These are phyloP conservation scores for Fusarium chlamydosporum DNA, from an alignment of 2,329 filamentous ascomycete species.

Conservation along the genomic window DNA sequence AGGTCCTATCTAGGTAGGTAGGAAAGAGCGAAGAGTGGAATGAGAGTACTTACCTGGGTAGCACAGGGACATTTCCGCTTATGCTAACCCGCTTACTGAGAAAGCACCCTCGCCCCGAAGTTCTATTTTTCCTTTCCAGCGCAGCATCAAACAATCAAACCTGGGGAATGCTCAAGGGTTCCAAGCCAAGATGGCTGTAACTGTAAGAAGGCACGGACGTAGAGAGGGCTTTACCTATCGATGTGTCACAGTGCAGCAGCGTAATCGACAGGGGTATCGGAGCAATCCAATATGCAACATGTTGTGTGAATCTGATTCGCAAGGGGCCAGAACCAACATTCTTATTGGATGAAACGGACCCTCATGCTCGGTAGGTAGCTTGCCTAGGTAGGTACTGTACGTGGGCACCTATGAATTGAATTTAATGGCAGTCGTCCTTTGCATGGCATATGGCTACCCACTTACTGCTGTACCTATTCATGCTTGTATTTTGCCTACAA, in stretches of 20 bases:
- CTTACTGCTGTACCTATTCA: too few relatives aligned
- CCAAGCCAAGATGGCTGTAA: conserved; percentile 23
- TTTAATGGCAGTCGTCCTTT: background rate
- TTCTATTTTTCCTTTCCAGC: conserved; percentile 3
- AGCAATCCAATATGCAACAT: conserved; percentile 30
- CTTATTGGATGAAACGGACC: conserved; percentile 15
- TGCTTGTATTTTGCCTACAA: too few relatives aligned
- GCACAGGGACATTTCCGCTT: conserved; percentile 7
- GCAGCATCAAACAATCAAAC: conserved; percentile 36
- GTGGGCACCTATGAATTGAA: too few relatives aligned
- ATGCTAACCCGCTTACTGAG: conserved; percentile 21
- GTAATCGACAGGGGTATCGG: conserved; percentile 44
- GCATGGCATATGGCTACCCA: background rate
- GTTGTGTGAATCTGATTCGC: conserved; percentile 9
- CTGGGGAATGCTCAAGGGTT: conserved; percentile 49
- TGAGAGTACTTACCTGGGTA: background rate
- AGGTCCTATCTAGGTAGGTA: background rate
- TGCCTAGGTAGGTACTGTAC: too few relatives aligned
- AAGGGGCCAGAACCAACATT: conserved; percentile 12
- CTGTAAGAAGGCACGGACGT: conserved; percentile 30
- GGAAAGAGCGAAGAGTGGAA: background rate
- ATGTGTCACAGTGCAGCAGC: conserved; percentile 34
- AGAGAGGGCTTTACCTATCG: conserved; percentile 16
- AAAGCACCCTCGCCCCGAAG: conserved; percentile 8
- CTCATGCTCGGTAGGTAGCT: background rate